Evolutionary conservation across 1,284 basidiomycete species (phyloP), one percentile per base, ranked within the genome.

Genomic region (Golubevia pallescens): DNA sequence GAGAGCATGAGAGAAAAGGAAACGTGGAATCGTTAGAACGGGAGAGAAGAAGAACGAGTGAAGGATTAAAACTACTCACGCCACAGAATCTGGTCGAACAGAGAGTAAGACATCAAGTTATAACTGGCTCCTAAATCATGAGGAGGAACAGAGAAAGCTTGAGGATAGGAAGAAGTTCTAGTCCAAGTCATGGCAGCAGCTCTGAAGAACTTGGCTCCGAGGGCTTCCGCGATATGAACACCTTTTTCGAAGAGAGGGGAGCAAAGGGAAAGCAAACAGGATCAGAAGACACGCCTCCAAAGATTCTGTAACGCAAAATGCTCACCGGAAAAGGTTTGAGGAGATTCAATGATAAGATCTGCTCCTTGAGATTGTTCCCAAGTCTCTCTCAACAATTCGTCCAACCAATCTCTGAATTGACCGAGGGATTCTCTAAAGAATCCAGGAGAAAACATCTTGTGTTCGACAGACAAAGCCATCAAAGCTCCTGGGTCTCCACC

Each of bases 181-280:
- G 75, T 78, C 77, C 77, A 80, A 1, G 74, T 71, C 77, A 80
- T 80, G 52, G 77, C 78, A 65, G 76, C 77, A 1, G 76, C 76
- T 19, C 77, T 68, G 67, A 78, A 74, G 63, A 78, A 80, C 6
- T 69, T 69, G 24, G 70, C 71, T 8, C 69, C 67, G 7, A 77
- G 58, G 0, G 74, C 77, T 60, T 78, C 77, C 28, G 77, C 77
- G 14, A 80, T 70, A 61, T 80, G 77, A 4, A 38, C 34, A n/a
- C n/a, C n/a, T 28, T 28, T 28, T 28, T 28, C 28, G 28, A 28
- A 28, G 28, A 28, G n/a, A 28, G 28, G 28, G 28, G 28, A 28
- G 28, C 28, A 28, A 28, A 28, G 28, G 28, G 28, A 28, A 28
- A 28, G 28, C 28, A 28, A 28, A 28, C 28, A 28, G 28, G 28